Evolutionary conservation across 257 asterid species (phyloP).

Genomic region (Lantana camara): DNA sequence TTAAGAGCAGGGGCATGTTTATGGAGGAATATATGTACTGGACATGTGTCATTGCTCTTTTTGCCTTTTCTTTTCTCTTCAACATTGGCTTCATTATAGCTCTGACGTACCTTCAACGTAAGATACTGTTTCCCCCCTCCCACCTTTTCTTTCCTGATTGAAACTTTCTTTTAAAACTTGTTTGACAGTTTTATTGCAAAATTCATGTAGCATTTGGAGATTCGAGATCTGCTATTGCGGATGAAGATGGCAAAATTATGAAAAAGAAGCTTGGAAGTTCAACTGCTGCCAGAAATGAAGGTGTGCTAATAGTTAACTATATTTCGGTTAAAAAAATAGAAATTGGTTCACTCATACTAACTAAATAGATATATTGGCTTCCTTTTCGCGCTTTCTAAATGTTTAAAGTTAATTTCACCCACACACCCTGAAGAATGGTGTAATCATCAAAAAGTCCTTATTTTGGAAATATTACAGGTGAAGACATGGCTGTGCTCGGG

Average conservation of each 20-base stretch:
- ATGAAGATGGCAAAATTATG: slow-evolving; percentile 42
- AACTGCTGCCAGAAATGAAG: slow-evolving; percentile 39
- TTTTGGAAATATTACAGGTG: slow-evolving; percentile 41
- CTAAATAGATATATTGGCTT: neutral
- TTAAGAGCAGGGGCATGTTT: slow-evolving; percentile 84
- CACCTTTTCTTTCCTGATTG: slow-evolving; percentile 11
- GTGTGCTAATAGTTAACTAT: slow-evolving; percentile 23
- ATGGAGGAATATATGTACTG: slow-evolving; percentile 77
- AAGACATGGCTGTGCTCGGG: slow-evolving; percentile 40
- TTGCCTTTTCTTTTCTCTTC: slow-evolving; percentile 84
- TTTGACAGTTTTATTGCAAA: slow-evolving; percentile 23
- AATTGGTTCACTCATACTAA: too few species aligned
- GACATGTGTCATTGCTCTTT: slow-evolving; percentile 77
- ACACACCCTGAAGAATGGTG: too few species aligned
- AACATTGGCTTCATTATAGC: slow-evolving; percentile 70
- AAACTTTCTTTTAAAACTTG: slow-evolving; percentile 9
- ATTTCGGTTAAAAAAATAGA: slow-evolving; percentile 7
- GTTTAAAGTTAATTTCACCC: neutral
- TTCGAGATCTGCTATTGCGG: slow-evolving; percentile 56
- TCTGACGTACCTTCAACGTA: slow-evolving; percentile 74
- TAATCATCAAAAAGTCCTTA: too few species aligned
- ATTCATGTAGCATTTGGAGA: slow-evolving; percentile 71
- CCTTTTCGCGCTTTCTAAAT: neutral
- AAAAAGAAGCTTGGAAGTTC: slow-evolving; percentile 31
- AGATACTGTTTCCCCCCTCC: slow-evolving; percentile 26